Percentiles rank a stretch among this genome's conserved stretches.
Conservation (phyloP, 2,329 filamentous ascomycete species). For the Apiospora aurea region DNA sequence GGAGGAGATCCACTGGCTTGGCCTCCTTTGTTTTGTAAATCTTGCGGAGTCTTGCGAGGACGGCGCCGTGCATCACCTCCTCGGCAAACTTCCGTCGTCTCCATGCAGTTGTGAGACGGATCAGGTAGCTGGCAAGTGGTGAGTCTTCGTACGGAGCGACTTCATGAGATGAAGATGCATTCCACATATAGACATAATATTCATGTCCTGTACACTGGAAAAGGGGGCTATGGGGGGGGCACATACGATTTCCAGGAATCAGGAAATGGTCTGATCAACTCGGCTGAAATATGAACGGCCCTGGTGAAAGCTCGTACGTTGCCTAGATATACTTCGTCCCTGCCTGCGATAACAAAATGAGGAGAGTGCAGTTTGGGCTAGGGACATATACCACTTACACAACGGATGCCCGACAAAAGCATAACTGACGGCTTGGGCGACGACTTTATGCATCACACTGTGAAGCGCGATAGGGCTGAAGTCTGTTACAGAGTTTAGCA, state of each 20-base stretch:
- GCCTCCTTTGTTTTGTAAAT: constrained; percentile 12
- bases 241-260: constrained; percentile 16
- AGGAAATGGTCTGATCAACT: constrained; percentile 17
- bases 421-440: constrained; percentile 2
- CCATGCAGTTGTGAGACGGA: constrained; percentile 23
- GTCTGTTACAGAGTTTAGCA: not conserved
- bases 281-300: not conserved
- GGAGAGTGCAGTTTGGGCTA: not conserved
- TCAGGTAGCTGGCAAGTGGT: not conserved
- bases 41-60: constrained; percentile 20
- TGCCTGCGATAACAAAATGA: not conserved
- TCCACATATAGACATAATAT: too few species aligned
- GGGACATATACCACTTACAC: not conserved
- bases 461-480: constrained; percentile 1
- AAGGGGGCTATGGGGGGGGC: not conserved
- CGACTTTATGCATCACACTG: constrained; percentile 15
- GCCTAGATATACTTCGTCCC: constrained; percentile 13
- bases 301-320: constrained; percentile 20
- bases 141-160: not conserved
- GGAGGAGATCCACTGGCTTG: constrained; percentile 20
- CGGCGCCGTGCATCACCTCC: constrained; percentile 16
- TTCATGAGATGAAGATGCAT: not conserved
- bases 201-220: too few species aligned
- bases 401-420: constrained; percentile 22
- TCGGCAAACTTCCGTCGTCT: constrained; percentile 15